Evolutionary conservation across 2,329 filamentous ascomycete genomes (phyloP).

Genomic region (Chrysoporthe austroafricana): DNA sequence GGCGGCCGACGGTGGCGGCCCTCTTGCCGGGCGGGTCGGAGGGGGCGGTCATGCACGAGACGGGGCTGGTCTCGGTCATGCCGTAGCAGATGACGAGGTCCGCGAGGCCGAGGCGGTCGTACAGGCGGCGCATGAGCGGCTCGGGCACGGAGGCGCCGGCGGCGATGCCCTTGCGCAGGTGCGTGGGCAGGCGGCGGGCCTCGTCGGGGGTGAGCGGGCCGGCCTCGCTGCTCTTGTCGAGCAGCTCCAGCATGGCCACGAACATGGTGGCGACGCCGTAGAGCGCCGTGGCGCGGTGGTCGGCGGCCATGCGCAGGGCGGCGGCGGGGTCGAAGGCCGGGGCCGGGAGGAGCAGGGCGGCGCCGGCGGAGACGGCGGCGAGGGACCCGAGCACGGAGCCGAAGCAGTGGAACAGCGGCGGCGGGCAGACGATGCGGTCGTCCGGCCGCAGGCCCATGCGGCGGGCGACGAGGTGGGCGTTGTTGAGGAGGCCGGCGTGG

Average conservation of each 20-base stretch:
- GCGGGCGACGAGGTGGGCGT: conserved; percentile 80
- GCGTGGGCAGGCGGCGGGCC: conserved; percentile 35
- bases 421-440: conserved; percentile 83
- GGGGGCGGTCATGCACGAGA: conserved; percentile 81
- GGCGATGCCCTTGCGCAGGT: conserved; percentile 85
- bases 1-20: conserved; percentile 75
- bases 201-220: conserved; percentile 21
- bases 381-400: conserved; percentile 92
- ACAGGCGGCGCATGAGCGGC: conserved; percentile 77
- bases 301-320: conserved; percentile 61
- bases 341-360: conserved; percentile 80
- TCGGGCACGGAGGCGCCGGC: conserved; percentile 85
- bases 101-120: conserved; percentile 72
- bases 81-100: conserved; percentile 94
- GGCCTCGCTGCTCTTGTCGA: too few relatives aligned
- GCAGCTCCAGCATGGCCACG: conserved; percentile 78
- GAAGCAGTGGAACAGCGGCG: conserved; percentile 89
- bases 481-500: conserved; percentile 89
- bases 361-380: conserved; percentile 82
- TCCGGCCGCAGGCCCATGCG: conserved; percentile 77
- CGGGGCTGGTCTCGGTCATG: conserved; percentile 88
- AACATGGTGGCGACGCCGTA: conserved; percentile 98
- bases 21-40: conserved; percentile 74
- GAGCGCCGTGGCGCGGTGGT: conserved; percentile 63
- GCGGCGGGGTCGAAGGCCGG: conserved; percentile 85